phyloP scores from a whole-genome alignment of 257 asterid genomes.

The Lavandula angustifolia region DNA sequence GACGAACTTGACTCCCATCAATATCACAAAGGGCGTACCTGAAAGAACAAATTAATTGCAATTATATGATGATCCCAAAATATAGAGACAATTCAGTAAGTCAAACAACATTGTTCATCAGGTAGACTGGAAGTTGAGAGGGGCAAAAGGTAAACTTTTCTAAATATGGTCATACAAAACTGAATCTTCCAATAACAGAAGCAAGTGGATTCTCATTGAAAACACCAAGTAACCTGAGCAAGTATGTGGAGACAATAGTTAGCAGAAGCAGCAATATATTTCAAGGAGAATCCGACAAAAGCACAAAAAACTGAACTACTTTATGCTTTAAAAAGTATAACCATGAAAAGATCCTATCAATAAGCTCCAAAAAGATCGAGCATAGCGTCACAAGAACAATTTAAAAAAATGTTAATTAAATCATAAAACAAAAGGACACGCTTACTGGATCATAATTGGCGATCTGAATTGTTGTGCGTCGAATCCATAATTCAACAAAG shows the following conservation, averaged over 20 bases:
- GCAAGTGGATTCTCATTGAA: slow-evolving; percentile 96
- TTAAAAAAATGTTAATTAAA: background rate
- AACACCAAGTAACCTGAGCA: slow-evolving; percentile 91
- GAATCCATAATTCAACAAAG: slow-evolving; percentile 55
- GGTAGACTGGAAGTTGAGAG: background rate
- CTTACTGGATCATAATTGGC: slow-evolving; percentile 62
- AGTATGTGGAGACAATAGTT: slow-evolving; percentile 18
- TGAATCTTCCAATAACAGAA: slow-evolving; percentile 80
- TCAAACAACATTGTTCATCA: slow-evolving; percentile 13
- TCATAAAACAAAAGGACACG: background rate
- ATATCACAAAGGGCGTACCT: slow-evolving; percentile 91
- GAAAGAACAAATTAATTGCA: slow-evolving; percentile 24
- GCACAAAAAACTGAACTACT: background rate
- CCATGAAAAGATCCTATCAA: too few relatives aligned
- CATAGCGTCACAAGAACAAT: background rate
- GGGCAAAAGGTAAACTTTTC: slow-evolving; percentile 62
- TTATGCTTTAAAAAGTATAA: background rate
- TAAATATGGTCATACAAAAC: slow-evolving; percentile 93
- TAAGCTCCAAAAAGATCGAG: background rate
- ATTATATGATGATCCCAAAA: background rate
- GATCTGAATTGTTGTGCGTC: slow-evolving; percentile 55
- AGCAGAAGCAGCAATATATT: background rate
- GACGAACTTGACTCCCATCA: slow-evolving; percentile 93
- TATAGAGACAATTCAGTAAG: background rate
- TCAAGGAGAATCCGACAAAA: background rate